Conservation (phyloP, 768 basidiomycete species). For the Dioszegia crocea region DNA sequence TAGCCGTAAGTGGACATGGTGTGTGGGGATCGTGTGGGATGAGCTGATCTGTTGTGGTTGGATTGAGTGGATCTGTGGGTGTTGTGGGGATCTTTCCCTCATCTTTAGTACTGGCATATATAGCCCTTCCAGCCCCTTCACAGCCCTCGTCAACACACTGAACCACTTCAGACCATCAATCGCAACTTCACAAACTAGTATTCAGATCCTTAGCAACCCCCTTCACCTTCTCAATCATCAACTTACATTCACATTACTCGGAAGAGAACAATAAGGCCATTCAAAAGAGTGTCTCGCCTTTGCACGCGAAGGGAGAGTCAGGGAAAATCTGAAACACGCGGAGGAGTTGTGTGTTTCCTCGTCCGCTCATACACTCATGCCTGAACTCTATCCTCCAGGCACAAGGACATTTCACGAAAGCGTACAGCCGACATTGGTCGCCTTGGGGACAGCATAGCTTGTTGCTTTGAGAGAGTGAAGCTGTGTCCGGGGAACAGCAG, state of each 20-base stretch:
- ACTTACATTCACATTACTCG: background rate
- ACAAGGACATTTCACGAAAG: no score
- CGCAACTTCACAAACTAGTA: background rate
- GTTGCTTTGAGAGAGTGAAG: no score
- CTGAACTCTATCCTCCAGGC: no score
- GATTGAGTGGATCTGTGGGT: background rate
- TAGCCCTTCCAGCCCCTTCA: background rate
- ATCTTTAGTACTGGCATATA: background rate
- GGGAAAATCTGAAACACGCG: background rate
- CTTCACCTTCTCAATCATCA: constrained; percentile 3
- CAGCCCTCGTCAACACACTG: background rate
- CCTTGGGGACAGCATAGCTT: no score
- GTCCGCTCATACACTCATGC: no score
- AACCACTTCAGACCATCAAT: constrained; percentile 1
- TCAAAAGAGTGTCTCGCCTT: background rate
- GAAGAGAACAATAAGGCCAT: background rate
- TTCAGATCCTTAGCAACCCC: background rate
- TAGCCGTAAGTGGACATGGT: background rate
- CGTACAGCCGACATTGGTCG: no score
- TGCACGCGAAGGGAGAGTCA: background rate
- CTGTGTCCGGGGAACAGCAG: no score
- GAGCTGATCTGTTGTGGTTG: background rate
- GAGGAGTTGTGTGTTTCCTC: background rate
- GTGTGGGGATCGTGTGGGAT: background rate
- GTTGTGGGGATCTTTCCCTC: constrained; percentile 2